Evolutionary conservation across 2,329 filamentous ascomycete species (phyloP).

Genomic region (Tolypocladium pustulatum): DNA sequence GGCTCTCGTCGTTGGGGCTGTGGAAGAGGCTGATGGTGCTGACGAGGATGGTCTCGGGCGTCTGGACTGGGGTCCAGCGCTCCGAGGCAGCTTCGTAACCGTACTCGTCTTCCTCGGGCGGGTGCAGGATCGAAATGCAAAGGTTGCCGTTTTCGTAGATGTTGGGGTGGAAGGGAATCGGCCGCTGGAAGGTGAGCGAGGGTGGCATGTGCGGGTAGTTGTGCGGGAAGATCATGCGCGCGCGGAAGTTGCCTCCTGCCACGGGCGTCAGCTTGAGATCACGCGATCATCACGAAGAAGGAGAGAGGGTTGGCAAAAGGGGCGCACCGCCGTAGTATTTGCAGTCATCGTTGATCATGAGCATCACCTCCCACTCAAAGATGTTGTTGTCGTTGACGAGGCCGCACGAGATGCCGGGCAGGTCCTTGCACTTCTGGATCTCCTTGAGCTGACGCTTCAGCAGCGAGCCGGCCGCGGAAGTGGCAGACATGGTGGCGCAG

Average conservation of each 20-base stretch:
- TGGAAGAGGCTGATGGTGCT: constrained; percentile 88
- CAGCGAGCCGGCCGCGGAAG: constrained; percentile 56
- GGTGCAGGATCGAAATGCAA: constrained; percentile 95
- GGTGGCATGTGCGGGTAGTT: constrained; percentile 85
- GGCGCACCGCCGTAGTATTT: constrained; percentile 80
- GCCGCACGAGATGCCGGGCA: constrained; percentile 89
- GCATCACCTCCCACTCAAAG: constrained; percentile 97
- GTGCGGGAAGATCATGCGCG: constrained; percentile 69
- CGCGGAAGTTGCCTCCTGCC: constrained; percentile 83
- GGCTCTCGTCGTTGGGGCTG: constrained; percentile 88
- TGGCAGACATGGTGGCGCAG: constrained; percentile 22
- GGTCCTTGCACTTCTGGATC: constrained; percentile 84
- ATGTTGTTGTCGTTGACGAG: constrained; percentile 77
- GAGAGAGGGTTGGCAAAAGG: not conserved
- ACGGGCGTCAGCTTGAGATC: not conserved
- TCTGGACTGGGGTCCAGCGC: constrained; percentile 91
- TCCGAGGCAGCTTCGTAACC: constrained; percentile 87
- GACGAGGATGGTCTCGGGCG: constrained; percentile 85
- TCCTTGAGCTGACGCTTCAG: constrained; percentile 82
- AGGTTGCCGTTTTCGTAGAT: constrained; percentile 81
- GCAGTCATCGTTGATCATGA: constrained; percentile 94
- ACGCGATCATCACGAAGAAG: constrained; percentile 1
- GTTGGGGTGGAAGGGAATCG: constrained; percentile 87
- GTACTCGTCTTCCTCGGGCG: constrained; percentile 86
- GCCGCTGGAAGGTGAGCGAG: constrained; percentile 73